Evolutionary conservation across 371 early-diverging fungal species (phyloP), one percentile per base, ranked within the genome.

Genomic region (Ordospora pajunii): DNA sequence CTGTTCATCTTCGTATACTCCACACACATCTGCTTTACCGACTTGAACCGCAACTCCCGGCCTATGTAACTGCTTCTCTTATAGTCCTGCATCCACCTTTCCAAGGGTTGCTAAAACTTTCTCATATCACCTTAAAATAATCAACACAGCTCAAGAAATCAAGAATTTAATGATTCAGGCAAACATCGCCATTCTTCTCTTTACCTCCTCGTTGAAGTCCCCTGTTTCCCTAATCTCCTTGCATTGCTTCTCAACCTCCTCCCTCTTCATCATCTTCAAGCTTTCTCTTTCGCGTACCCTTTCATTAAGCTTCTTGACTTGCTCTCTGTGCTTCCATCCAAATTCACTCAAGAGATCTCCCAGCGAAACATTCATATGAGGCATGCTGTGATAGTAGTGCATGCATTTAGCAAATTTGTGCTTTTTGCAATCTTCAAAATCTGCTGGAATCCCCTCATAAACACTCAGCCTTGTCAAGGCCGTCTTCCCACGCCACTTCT

Each of bases 391-490:
- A 84, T 95, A 90, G 83, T 93, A 92, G 78, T 93, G 92, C 71
- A 96, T 91, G 66, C 97, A 96, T 73, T 88, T 88, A 81, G 98
- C 96, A 73, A 96, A 89, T 73, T 96, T 94, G 84, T 94, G 87
- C 85, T 93, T 91, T 90, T 96, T 94, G 83, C 88, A 84, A 86
- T 89, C 89, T 88, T 94, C 93, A 85, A 93, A 96, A 66, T 96
- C 93, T 80, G 93, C 88, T 70, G 99, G 99, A 78, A 95, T 90
- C 87, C 96, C 97, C 86, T 99, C 98, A 82, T 94, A 96, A 80
- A 94, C 89, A 90, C 92, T 93, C 83, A 99, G 88, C 87, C 96
- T 92, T 78, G 90, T 90, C 77, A 96, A 87, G 79, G 97, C 97
- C 68, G 90, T 90, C 77, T 92, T 90, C 87, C 99, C 99, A 85